Evolutionary conservation across 331 rosid species (phyloP).

Genomic region (Rhamnella rubrinervis): DNA sequence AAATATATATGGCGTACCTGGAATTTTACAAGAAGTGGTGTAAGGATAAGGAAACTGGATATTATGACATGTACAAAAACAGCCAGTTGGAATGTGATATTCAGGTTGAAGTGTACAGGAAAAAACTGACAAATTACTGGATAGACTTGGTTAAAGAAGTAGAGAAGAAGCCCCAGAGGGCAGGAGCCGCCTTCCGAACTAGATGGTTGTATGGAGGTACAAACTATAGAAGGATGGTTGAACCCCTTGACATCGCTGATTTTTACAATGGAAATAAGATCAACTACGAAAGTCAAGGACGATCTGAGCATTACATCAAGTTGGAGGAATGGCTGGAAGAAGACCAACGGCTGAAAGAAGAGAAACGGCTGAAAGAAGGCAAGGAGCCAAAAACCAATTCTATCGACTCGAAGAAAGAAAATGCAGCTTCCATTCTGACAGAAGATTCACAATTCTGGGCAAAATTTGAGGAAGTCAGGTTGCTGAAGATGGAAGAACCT

Average conservation of each 20-base stretch:
- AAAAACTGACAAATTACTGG: constrained; percentile 53
- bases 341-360: constrained; percentile 19
- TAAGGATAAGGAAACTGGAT: constrained; percentile 30
- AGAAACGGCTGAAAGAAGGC: background rate
- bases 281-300: constrained; percentile 24
- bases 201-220: constrained; percentile 44
- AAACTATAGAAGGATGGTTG: constrained; percentile 60
- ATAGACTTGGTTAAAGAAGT: constrained; percentile 45
- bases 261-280: constrained; percentile 27
- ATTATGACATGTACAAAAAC: constrained; percentile 60
- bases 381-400: fast-evolving
- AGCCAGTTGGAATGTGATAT: background rate
- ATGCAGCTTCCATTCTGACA: constrained; percentile 36
- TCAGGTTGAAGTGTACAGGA: constrained; percentile 6
- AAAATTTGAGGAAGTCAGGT: constrained; percentile 49
- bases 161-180: constrained; percentile 47
- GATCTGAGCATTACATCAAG: constrained; percentile 36
- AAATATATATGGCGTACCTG: constrained; percentile 41
- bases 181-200: constrained; percentile 19
- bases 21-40: constrained; percentile 66
- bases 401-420: background rate
- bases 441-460: constrained; percentile 81
- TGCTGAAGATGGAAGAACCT: background rate
- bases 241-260: constrained; percentile 60
- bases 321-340: constrained; percentile 36